These are phyloP conservation scores for Aspergillus carlsbadensis DNA, from an alignment of 495 filamentous ascomycete species.

Conservation along the genomic window DNA sequence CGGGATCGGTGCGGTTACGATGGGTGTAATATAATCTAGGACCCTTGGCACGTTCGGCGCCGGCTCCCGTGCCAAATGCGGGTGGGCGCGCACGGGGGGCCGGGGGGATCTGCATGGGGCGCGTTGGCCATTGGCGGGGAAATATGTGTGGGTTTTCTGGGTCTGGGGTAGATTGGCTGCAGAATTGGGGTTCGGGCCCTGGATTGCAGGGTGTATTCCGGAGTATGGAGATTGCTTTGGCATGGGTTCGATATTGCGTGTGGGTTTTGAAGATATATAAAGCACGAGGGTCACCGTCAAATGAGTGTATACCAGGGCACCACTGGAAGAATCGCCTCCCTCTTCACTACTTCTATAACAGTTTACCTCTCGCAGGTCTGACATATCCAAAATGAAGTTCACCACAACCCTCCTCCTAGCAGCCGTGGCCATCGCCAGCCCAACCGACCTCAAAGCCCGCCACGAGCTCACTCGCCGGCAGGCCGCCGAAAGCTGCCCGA, in stretches of 20 bases:
- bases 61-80: constrained; percentile 1
- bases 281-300: no score
- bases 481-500: constrained; percentile 5
- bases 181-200: no score
- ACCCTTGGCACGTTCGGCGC: not conserved
- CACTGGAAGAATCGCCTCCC: no score
- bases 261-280: no score
- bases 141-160: not conserved
- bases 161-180: no score
- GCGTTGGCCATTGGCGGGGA: constrained; percentile 7
- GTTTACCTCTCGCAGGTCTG: no score
- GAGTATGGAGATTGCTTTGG: no score
- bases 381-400: constrained; percentile 1
- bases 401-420: not conserved
- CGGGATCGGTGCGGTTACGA: not conserved
- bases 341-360: no score
- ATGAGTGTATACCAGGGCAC: no score
- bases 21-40: not conserved
- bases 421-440: constrained; percentile 1
- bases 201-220: no score
- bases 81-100: not conserved
- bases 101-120: not conserved
- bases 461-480: constrained; percentile 6
- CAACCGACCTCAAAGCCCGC: not conserved
- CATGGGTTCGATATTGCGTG: no score